Percentiles rank a stretch among this genome's conserved stretches.
Evolutionary conservation across 768 basidiomycete genomes (phyloP).

Genomic region (Kwoniella sp.): DNA sequence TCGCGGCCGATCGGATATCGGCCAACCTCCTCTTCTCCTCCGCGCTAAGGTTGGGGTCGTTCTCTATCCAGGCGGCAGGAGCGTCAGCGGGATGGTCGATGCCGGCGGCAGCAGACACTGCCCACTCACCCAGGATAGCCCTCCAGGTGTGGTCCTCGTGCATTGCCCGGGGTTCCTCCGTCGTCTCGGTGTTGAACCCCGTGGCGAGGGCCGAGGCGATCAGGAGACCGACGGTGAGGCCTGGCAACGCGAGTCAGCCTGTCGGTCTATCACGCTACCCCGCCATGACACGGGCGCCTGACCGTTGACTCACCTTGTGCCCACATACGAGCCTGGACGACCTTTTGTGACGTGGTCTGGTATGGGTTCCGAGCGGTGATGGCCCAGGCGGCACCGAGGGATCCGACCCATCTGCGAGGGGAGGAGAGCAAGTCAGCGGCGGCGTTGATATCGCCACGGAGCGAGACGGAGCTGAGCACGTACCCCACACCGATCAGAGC

Average conservation of each 20-base stretch:
- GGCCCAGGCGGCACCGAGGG: constrained; percentile 39
- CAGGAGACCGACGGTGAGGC: constrained; percentile 41
- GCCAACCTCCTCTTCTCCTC: constrained; percentile 10
- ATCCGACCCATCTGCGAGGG: constrained; percentile 39
- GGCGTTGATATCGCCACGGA: background rate
- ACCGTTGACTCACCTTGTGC: constrained; percentile 39
- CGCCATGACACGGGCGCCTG: too few species aligned
- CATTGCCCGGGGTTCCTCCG: constrained; percentile 10
- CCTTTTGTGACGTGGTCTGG: constrained; percentile 46
- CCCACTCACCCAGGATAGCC: constrained; percentile 41
- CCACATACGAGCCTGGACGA: constrained; percentile 50
- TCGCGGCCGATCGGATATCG: constrained; percentile 5
- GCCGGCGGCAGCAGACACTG: background rate
- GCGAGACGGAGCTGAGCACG: constrained; percentile 2
- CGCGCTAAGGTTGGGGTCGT: constrained; percentile 12
- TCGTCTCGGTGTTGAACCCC: constrained; percentile 24
- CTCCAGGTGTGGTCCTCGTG: constrained; percentile 44
- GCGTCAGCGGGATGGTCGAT: background rate
- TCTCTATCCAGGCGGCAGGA: background rate
- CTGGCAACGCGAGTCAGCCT: constrained; percentile 2
- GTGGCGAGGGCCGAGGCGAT: constrained; percentile 40
- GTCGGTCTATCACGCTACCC: too few species aligned
- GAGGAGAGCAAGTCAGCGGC: background rate
- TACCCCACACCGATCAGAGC: constrained; percentile 43
- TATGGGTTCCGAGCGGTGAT: constrained; percentile 39